Evolutionary conservation across 345 rosid genomes (phyloP).

Genomic region (Diplotaxis tenuifolia): DNA sequence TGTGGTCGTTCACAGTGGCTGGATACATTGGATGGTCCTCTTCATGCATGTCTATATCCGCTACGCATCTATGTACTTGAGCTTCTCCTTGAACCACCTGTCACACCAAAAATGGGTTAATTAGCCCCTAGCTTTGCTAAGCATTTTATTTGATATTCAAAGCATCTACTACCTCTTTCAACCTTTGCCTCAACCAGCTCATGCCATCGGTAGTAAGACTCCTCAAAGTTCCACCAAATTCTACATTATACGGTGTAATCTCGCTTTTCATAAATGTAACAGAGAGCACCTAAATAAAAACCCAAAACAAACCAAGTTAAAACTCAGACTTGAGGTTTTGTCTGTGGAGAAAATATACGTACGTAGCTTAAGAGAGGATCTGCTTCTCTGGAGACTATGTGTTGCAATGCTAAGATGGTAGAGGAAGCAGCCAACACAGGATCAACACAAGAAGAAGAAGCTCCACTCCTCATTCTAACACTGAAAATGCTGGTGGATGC

Average conservation of each 20-base stretch:
- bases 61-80: conserved; percentile 61
- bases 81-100: conserved; percentile 75
- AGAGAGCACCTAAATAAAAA: conserved; percentile 73
- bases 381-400: conserved; percentile 68
- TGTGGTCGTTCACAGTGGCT: conserved; percentile 61
- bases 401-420: conserved; percentile 73
- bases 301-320: conserved; percentile 21
- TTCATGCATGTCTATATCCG: conserved; percentile 46
- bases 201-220: conserved; percentile 82
- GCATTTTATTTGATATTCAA: background rate
- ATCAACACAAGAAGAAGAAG: conserved; percentile 66
- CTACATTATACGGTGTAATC: conserved; percentile 59
- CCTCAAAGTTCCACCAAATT: conserved; percentile 87
- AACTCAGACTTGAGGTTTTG: background rate
- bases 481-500: conserved; percentile 57
- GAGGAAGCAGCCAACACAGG: conserved; percentile 71
- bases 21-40: conserved; percentile 57
- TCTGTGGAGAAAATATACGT: background rate
- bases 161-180: conserved; percentile 57
- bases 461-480: conserved; percentile 56
- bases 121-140: background rate
- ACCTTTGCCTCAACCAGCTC: conserved; percentile 52
- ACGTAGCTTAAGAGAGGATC: conserved; percentile 74
- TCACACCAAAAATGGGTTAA: conserved; percentile 18
- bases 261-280: conserved; percentile 63